Evolutionary conservation across 73 alveolate species (phyloP), one percentile per base, ranked within the genome.

Genomic region (Tetrahymena malaccensis): DNA sequence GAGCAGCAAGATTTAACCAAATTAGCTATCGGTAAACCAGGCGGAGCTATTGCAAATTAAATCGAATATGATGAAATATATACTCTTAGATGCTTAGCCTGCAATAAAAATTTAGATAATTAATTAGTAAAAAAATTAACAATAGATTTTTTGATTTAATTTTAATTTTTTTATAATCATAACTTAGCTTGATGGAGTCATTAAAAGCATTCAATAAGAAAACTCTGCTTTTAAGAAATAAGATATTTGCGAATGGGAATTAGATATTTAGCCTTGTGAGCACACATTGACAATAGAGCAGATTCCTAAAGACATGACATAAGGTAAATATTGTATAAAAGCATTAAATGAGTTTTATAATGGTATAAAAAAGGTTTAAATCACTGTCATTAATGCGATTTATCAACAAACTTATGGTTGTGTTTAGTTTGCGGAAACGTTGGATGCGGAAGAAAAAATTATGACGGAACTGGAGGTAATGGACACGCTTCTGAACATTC

Each of bases 351-450:
- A 27, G 16, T 9, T 7, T 57, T 9, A n/a, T 57, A 19, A 19
- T 70, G 99, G 99, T 27, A 98, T 40, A 40, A 97, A 94, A 98
- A 97, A 95, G 93, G 97, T 27, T 97, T 99, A 43, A 99, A 99
- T 43, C 98, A 98, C 94, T 99, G 99, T 94, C 96, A 97, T 56
- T 98, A 96, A 94, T 99, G 99, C 94, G 99, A 99, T 57, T 97
- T 99, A 55, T 94, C 98, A 43, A 95, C 99, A 10, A 99, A 99
- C 96, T 97, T 99, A 50, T 99, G 99, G 99, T 97, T 99, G 85
- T 99, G 99, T 95, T 96, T 99, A 96, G 96, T 98, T 15, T 99
- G 99, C 96, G 99, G 99, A 12, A 98, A 98, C 96, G 97, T 99
- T 38, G 99, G 99, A 15, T 99, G 99, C 96, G 99, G 99, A 34